A percentile compares a stretch with the other conserved stretches of the same genome.
Evolutionary conservation across 768 basidiomycete species (phyloP).

Genomic region (Aureoboletus auriporus): DNA sequence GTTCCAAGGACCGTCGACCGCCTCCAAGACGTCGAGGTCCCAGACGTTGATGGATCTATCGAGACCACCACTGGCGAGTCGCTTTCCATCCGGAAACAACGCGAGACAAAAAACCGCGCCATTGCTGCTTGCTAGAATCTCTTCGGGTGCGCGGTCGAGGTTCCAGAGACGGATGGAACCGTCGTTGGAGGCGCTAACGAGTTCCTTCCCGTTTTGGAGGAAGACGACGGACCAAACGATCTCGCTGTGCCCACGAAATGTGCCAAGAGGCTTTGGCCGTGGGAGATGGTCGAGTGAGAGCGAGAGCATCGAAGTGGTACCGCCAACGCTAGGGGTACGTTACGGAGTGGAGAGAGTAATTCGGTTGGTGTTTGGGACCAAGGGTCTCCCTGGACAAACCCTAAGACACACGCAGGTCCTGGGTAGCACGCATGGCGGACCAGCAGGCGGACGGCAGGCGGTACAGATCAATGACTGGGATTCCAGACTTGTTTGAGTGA

Average conservation of each 20-base stretch:
- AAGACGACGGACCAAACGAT: conserved; percentile 29
- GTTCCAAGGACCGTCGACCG: conserved; percentile 20
- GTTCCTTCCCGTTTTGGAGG: conserved; percentile 21
- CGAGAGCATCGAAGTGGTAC: conserved; percentile 26
- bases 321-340: conserved; percentile 19
- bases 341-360: conserved; percentile 16
- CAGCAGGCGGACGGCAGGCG: conserved; percentile 30
- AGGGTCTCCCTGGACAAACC: conserved; percentile 27
- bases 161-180: conserved; percentile 29
- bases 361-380: conserved; percentile 21
- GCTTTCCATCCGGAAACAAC: conserved; percentile 24
- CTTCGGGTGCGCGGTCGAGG: conserved; percentile 22
- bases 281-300: conserved; percentile 28
- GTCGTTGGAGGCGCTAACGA: conserved; percentile 28
- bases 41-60: conserved; percentile 30
- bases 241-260: conserved; percentile 22
- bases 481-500: conserved; percentile 30
- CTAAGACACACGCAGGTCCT: conserved; percentile 29
- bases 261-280: conserved; percentile 19
- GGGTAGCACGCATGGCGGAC: conserved; percentile 28
- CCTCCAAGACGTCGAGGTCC: conserved; percentile 20
- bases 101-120: conserved; percentile 26
- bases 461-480: conserved; percentile 31
- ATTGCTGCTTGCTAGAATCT: conserved; percentile 19
- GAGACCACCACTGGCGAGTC: conserved; percentile 27